Evolutionary conservation across 1,284 basidiomycete species (phyloP), one percentile per base, ranked within the genome.

Genomic region (Heliocybe sulcata): DNA sequence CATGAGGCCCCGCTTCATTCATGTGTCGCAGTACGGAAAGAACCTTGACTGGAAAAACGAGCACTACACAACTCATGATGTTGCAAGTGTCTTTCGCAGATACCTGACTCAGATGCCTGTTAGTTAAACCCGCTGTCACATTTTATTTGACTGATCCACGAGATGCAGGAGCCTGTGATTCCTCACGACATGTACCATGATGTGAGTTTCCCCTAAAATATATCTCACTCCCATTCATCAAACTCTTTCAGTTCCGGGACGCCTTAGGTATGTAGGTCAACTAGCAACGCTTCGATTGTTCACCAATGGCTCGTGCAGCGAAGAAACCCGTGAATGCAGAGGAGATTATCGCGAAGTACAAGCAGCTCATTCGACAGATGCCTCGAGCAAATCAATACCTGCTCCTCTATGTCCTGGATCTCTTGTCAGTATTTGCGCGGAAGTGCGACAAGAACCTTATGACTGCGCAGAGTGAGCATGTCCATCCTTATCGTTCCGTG

Each of bases 51-150:
- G 95, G 94, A 85, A 84, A 65, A 75, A 80, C 56, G 84, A 91
- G 62, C 79, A 80, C 20, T 98, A 89, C 71, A 97, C 90, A 31
- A 83, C 94, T 1, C 96, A 99, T 69, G 96, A 99, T 68, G 94
- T 97, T 51, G 96, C 96, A 19, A 96, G 92, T 63, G 93, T 99
- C 53, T 92, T 99, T 66, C 82, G 96, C 56, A 78, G 96, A 72
- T 99, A 94, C 72, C 83, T 99, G 57, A 98, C 95, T 4, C 90
- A 91, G 66, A 93, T 98, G 90, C 94, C 96, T 31, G 94, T 94
- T 64, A 67, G 88, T 81, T 3, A 60, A 42, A 48, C 56, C 45
- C 29, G 56, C 29, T 35, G 54, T 53, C 27, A 42, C 52, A 22
- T 27, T 33, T 25, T 53, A 14, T 53, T 33, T 19, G 11, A 45